Percentiles rank a stretch among this genome's conserved stretches.
Conservation (phyloP, 768 basidiomycete genomes). For the Podaxis sp. region DNA sequence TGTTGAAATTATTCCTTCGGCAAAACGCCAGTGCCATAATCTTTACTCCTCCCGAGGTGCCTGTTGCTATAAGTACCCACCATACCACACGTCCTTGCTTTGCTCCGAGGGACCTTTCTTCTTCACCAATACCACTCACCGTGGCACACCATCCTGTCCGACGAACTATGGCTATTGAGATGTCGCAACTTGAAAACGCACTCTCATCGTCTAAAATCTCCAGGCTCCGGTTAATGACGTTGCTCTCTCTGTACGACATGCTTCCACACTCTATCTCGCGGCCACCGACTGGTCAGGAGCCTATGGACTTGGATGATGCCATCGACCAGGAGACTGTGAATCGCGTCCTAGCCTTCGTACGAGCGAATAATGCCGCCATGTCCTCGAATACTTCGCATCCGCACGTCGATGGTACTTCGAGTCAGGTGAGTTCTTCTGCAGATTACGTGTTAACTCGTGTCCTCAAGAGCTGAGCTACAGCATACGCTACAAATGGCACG, state of each 20-base stretch:
- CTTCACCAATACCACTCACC: neutral
- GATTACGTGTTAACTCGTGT: neutral
- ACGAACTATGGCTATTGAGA: constrained; percentile 6
- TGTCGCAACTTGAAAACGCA: neutral
- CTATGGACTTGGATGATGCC: constrained; percentile 24
- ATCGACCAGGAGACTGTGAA: constrained; percentile 38
- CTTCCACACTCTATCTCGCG: constrained; percentile 30
- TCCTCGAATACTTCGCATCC: neutral
- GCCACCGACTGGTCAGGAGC: constrained; percentile 24
- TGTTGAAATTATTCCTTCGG: constrained; percentile 1
- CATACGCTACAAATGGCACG: neutral
- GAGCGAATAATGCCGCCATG: neutral
- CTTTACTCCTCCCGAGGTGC: neutral
- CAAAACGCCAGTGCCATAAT: constrained; percentile 5
- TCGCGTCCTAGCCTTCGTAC: constrained; percentile 19
- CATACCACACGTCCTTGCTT: neutral
- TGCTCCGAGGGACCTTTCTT: neutral
- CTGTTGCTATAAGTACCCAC: constrained; percentile 9
- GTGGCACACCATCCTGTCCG: neutral
- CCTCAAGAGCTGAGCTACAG: neutral
- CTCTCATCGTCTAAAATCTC: constrained; percentile 16
- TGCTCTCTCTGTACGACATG: constrained; percentile 29
- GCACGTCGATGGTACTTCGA: neutral
- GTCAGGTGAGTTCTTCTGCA: neutral
- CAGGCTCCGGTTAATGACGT: constrained; percentile 28